Percentiles rank a stretch among this genome's conserved stretches.
These are phyloP conservation scores for Fusarium pseudocircinatum DNA, from an alignment of 2,329 filamentous ascomycete species.

Conservation along the genomic window DNA sequence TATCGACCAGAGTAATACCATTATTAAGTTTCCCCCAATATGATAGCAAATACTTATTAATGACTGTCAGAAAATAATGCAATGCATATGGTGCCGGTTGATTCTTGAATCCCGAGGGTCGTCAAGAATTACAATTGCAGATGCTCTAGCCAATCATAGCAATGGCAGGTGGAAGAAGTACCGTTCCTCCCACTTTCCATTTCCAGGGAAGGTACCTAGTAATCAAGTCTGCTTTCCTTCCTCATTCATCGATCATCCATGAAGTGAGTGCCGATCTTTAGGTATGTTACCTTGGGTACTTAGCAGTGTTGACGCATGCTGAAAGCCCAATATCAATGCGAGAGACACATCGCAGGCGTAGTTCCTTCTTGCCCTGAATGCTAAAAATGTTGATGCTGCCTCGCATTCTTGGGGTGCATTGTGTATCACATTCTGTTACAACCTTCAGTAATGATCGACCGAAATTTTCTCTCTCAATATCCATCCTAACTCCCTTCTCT, in stretches of 20 bases:
- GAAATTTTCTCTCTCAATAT: background rate
- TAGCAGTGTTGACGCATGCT: constrained; percentile 1
- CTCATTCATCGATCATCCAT: background rate
- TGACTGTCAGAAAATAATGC: background rate
- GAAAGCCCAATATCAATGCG: background rate
- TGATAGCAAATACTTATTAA: background rate
- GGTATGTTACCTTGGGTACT: background rate
- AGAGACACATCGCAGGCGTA: background rate
- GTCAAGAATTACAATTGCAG: constrained; percentile 1
- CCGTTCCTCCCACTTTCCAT: constrained; percentile 9
- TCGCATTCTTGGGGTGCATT: background rate
- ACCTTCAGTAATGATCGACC: constrained; percentile 18
- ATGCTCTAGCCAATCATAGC: constrained; percentile 19
- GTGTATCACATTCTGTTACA: constrained; percentile 7
- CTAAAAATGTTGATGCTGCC: background rate
- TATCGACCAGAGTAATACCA: background rate
- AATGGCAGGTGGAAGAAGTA: background rate
- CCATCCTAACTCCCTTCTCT: constrained; percentile 12
- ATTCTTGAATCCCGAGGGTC: background rate
- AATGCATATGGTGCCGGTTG: background rate
- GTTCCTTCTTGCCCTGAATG: background rate
- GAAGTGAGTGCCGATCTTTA: background rate
- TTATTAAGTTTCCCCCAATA: background rate
- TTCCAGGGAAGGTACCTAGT: constrained; percentile 12
- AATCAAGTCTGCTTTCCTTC: constrained; percentile 10